Percentiles rank a stretch among this genome's conserved stretches.
Conservation (phyloP, 2,329 filamentous ascomycete species). For the Polytolypa hystricis region DNA sequence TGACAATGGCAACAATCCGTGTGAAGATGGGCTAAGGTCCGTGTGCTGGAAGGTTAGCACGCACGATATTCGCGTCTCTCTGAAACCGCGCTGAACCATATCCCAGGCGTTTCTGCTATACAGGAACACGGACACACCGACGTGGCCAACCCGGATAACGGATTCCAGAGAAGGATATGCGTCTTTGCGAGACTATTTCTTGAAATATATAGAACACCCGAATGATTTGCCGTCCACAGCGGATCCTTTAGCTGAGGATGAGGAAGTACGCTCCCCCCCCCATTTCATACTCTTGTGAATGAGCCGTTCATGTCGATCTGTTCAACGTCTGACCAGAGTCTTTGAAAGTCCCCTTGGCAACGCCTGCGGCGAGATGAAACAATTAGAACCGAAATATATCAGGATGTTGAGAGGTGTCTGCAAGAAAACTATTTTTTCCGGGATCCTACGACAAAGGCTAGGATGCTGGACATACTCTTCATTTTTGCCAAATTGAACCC, state of each 20-base stretch:
- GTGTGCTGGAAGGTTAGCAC: constrained; percentile 75
- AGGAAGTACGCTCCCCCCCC: constrained; percentile 40
- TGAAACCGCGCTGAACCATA: constrained; percentile 12
- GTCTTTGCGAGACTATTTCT: constrained; percentile 59
- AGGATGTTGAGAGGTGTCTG: constrained; percentile 84
- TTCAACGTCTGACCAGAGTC: constrained; percentile 37
- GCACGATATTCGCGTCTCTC: background rate
- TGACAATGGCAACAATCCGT: constrained; percentile 49
- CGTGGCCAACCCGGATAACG: constrained; percentile 58
- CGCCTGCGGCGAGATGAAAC: constrained; percentile 74
- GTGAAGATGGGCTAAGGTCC: constrained; percentile 64
- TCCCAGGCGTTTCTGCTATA: constrained; percentile 69
- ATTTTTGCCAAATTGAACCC: constrained; percentile 90
- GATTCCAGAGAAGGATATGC: constrained; percentile 65
- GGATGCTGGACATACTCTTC: constrained; percentile 82
- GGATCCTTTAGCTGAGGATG: constrained; percentile 80
- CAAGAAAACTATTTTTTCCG: constrained; percentile 89
- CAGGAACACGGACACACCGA: constrained; percentile 49
- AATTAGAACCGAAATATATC: constrained; percentile 76
- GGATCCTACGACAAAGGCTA: constrained; percentile 61
- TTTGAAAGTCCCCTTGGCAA: constrained; percentile 74
- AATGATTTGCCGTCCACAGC: constrained; percentile 62
- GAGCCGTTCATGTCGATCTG: background rate
- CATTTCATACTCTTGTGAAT: constrained; percentile 18
- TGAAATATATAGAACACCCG: constrained; percentile 74